phyloP scores from a whole-genome alignment of 2,329 filamentous ascomycete species.

The Colletotrichum filicis region DNA sequence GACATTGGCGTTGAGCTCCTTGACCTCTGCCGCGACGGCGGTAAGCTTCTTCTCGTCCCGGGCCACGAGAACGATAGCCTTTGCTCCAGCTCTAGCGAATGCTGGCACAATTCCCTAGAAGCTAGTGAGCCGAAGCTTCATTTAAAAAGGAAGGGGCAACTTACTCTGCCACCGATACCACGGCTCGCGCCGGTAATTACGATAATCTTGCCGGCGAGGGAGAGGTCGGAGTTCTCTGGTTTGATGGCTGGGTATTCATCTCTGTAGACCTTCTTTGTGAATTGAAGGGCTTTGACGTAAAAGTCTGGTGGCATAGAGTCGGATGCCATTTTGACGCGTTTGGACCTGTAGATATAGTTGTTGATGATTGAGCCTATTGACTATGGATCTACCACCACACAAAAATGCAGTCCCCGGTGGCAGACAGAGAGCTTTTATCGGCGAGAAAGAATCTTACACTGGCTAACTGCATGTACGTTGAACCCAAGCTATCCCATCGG shows the following conservation, averaged over 20 bases:
- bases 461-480: not conserved
- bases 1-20: slow-evolving; percentile 39
- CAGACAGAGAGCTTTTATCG: no score
- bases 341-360: not conserved
- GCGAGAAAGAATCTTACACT: not conserved
- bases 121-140: not conserved
- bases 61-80: slow-evolving; percentile 40
- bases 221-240: slow-evolving; percentile 47
- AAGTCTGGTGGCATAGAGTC: not conserved
- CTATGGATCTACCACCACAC: not conserved
- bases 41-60: slow-evolving; percentile 48
- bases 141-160: not conserved
- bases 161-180: slow-evolving; percentile 61
- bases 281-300: slow-evolving; percentile 10
- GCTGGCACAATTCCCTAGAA: slow-evolving; percentile 35
- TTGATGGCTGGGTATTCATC: slow-evolving; percentile 45
- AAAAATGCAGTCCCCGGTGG: no score
- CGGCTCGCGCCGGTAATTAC: slow-evolving; percentile 73
- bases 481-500: no score
- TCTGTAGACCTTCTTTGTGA: not conserved
- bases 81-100: slow-evolving; percentile 37
- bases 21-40: slow-evolving; percentile 46
- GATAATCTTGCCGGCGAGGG: slow-evolving; percentile 57
- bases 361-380: rapidly evolving
- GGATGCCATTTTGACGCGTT: not conserved